A percentile compares a stretch with the other conserved stretches of the same genome.
Evolutionary conservation across 169 alveolate species (phyloP).

Genomic region (Babesia bovis): DNA sequence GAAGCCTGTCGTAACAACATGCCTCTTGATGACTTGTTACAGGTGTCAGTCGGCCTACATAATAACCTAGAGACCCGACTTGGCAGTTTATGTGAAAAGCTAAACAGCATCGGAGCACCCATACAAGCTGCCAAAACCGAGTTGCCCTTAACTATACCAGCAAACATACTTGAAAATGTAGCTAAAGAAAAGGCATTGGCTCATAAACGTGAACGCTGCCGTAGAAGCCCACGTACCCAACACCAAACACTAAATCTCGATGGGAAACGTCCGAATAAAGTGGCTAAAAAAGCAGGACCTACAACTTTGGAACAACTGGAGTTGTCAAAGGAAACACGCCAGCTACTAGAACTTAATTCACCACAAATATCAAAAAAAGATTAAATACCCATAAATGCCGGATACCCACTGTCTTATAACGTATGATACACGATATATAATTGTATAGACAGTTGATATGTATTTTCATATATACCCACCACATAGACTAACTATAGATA

Average conservation of each 20-base stretch:
- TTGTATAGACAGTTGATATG: no score
- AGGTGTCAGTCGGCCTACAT: conserved; percentile 45
- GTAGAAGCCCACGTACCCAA: conserved; percentile 27
- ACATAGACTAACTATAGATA: no score
- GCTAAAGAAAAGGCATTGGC: conserved; percentile 35
- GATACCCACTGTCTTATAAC: not conserved
- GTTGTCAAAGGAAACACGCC: conserved; percentile 55
- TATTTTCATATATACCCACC: no score
- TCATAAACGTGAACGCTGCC: conserved; percentile 22
- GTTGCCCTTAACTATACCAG: conserved; percentile 30
- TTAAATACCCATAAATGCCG: not conserved
- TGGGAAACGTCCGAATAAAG: conserved; percentile 15
- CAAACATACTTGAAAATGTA: conserved; percentile 14
- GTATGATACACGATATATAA: no score
- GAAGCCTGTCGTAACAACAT: conserved; percentile 24
- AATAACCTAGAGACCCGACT: conserved; percentile 33
- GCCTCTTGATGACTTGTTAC: conserved; percentile 48
- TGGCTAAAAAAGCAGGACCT: conserved; percentile 11
- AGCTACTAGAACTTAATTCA: conserved; percentile 44
- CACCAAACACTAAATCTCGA: conserved; percentile 31
- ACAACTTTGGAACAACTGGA: conserved; percentile 41
- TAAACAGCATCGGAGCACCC: not conserved
- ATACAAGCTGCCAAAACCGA: conserved; percentile 8
- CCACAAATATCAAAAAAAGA: not conserved
- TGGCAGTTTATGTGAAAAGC: not conserved